Evolutionary conservation across 2,329 filamentous ascomycete species (phyloP).

Genomic region (Lachnellula arida): DNA sequence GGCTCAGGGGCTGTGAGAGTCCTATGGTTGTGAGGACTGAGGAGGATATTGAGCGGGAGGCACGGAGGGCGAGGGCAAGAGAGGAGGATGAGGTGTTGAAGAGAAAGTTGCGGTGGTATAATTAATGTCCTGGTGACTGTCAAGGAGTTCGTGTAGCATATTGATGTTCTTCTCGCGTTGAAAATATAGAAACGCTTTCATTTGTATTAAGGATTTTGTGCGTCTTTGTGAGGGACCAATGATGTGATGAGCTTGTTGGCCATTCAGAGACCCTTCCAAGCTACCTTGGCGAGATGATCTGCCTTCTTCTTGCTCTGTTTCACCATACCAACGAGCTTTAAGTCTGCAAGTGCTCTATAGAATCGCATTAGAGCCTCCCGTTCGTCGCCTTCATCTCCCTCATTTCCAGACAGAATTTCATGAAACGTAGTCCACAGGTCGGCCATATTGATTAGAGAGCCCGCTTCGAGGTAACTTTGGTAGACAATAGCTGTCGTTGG

Average conservation of each 20-base stretch:
- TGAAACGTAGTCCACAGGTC: slow-evolving; percentile 77
- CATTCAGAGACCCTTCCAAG: slow-evolving; percentile 67
- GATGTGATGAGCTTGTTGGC: background rate
- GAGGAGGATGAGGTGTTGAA: slow-evolving; percentile 24
- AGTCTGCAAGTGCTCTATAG: slow-evolving; percentile 78
- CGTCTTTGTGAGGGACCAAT: background rate
- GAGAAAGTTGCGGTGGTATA: slow-evolving; percentile 26
- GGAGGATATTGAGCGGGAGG: slow-evolving; percentile 37
- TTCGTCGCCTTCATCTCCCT: slow-evolving; percentile 41
- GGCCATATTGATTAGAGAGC: slow-evolving; percentile 69
- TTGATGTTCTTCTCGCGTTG: no score
- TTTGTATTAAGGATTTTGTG: background rate
- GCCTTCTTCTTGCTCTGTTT: slow-evolving; percentile 87
- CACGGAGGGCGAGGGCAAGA: slow-evolving; percentile 34
- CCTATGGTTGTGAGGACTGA: slow-evolving; percentile 32
- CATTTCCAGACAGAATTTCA: slow-evolving; percentile 45
- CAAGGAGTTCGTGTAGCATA: no score
- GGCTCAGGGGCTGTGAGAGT: slow-evolving; percentile 58
- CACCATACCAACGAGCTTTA: slow-evolving; percentile 80
- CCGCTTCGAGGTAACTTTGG: slow-evolving; percentile 73
- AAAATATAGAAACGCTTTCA: no score
- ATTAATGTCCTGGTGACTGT: background rate
- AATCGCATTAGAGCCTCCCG: slow-evolving; percentile 68
- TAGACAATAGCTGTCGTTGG: slow-evolving; percentile 72
- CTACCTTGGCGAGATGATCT: slow-evolving; percentile 83